Percentiles rank a stretch among this genome's conserved stretches.
Conservation (phyloP, 805 yeast genomes). For the Wickerhamiella lipophila region DNA sequence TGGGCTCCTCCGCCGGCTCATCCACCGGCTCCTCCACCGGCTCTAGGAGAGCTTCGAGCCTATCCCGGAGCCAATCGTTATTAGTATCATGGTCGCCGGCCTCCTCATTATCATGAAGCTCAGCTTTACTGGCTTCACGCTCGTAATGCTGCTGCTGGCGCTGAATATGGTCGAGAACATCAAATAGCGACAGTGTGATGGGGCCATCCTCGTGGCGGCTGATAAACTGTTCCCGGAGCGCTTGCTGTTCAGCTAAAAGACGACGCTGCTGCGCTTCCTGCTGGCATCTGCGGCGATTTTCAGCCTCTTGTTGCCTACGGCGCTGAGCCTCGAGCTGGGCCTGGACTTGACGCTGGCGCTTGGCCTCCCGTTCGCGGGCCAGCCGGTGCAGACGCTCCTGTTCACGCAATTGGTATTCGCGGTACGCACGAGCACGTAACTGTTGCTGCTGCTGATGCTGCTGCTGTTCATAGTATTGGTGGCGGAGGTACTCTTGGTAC, state of each 20-base stretch:
- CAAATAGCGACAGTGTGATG: neutral
- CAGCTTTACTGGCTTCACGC: neutral
- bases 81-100: too few species aligned
- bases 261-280: neutral
- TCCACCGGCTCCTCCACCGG: neutral
- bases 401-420: neutral
- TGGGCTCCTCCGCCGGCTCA: neutral
- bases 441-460: constrained; percentile 2
- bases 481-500: neutral
- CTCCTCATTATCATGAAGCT: neutral
- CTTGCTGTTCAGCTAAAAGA: neutral
- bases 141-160: neutral
- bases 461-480: neutral
- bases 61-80: neutral
- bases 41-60: neutral
- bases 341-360: neutral
- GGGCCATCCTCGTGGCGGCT: constrained; percentile 4
- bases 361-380: neutral
- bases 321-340: neutral
- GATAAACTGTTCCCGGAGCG: constrained; percentile 3
- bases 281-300: neutral
- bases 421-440: neutral
- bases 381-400: neutral
- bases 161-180: neutral
- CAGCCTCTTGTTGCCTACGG: neutral